These are phyloP conservation scores for barrel medic (Medicago truncatula) DNA, from an alignment of 306 rosid species.

Conservation along the genomic window MtrunA17r5.0-ANR NC_053045.1:63322001-63322500, in stretches of 20 bases:
- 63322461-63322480: no score
- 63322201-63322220: constrained; percentile 38
- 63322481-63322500: not conserved
- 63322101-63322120: not conserved
- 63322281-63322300: no score
- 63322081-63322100: constrained; percentile 27
- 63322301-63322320: no score
- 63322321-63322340: no score
- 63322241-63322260: no score
- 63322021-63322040: constrained; percentile 45
- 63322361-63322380: no score
- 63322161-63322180: constrained; percentile 51
- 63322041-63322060: constrained; percentile 38
- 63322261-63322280: no score
- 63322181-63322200: constrained; percentile 23
- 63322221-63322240: no score
- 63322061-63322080: constrained; percentile 32
- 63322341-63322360: no score
- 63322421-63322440: no score
- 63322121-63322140: not conserved
- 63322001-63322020: not conserved
- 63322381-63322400: no score
- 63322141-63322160: constrained; percentile 15
- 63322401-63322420: no score
- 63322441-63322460: not conserved